Evolutionary conservation across 2,329 filamentous ascomycete genomes (phyloP).

Genomic region (Dendryphion nanum): DNA sequence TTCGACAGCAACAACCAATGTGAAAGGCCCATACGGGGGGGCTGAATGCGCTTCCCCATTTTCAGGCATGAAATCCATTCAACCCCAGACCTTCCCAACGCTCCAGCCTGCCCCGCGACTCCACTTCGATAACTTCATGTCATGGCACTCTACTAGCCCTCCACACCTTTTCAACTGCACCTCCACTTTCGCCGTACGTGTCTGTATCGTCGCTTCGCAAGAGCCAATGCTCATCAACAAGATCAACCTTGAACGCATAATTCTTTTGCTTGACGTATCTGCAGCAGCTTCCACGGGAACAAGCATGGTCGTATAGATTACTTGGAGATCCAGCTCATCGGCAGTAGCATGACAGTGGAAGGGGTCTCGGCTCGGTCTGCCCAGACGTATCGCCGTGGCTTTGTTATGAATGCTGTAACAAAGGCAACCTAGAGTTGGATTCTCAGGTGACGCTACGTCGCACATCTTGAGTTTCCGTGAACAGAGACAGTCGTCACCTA

Average conservation of each 20-base stretch:
- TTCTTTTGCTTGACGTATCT: constrained; percentile 1
- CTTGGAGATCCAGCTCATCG: not conserved
- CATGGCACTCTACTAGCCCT: constrained; percentile 23
- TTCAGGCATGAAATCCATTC: constrained; percentile 15
- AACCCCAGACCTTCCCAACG: constrained; percentile 6
- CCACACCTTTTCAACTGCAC: constrained; percentile 18
- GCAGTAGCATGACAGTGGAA: not conserved
- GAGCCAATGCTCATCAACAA: constrained; percentile 9
- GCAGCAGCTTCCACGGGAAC: not conserved
- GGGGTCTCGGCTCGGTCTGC: not conserved
- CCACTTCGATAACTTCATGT: constrained; percentile 17
- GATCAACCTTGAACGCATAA: constrained; percentile 11
- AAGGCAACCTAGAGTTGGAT: constrained; percentile 6
- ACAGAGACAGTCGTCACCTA: constrained; percentile 13
- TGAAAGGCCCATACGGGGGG: too few relatives aligned
- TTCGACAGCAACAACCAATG: too few relatives aligned
- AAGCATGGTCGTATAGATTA: not conserved
- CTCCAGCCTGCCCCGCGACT: constrained; percentile 10
- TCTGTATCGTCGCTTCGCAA: constrained; percentile 11
- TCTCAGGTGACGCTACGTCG: constrained; percentile 9
- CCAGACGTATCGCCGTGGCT: constrained; percentile 3
- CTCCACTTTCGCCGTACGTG: constrained; percentile 25
- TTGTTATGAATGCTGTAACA: constrained; percentile 10
- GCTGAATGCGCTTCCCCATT: constrained; percentile 16
- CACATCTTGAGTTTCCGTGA: constrained; percentile 16